These are phyloP conservation scores for Marchantia paleacea DNA, from an alignment of 225 moss, liverwort and hornwort genomes.

Conservation along the genomic window DNA sequence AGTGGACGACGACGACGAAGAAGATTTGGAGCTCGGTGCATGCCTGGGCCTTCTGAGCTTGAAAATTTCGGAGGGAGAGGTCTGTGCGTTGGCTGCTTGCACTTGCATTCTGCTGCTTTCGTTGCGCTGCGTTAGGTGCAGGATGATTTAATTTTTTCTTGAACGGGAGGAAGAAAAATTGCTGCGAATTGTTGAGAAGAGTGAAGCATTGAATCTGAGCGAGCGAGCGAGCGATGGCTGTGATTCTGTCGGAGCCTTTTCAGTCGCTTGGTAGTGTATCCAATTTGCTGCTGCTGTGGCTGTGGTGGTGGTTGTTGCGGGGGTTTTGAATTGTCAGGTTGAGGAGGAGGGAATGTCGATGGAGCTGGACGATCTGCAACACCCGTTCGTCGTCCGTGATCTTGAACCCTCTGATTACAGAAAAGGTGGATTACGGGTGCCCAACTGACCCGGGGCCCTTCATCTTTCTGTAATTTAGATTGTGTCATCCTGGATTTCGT, in stretches of 20 bases:
- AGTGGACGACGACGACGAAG: neutral
- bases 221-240: too few species aligned
- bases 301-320: too few species aligned
- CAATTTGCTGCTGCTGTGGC: too few species aligned
- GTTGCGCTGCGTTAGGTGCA: too few species aligned
- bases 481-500: neutral
- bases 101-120: neutral
- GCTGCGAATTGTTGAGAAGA: too few species aligned
- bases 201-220: too few species aligned
- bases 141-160: too few species aligned
- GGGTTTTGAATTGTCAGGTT: too few species aligned
- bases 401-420: constrained; percentile 38
- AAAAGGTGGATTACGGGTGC: constrained; percentile 26
- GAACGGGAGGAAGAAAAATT: too few species aligned
- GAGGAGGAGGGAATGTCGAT: neutral
- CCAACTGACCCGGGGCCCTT: too few species aligned
- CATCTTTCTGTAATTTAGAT: neutral
- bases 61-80: neutral
- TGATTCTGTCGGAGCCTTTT: too few species aligned
- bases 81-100: neutral
- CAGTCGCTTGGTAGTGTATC: too few species aligned
- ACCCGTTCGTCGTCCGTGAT: constrained; percentile 37
- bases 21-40: neutral
- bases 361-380: constrained; percentile 22
- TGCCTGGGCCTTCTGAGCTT: neutral